A percentile compares a stretch with the other conserved stretches of the same genome.
phyloP scores from a whole-genome alignment of 2,329 filamentous ascomycete species.

The Pseudocercospora ulei region DNA sequence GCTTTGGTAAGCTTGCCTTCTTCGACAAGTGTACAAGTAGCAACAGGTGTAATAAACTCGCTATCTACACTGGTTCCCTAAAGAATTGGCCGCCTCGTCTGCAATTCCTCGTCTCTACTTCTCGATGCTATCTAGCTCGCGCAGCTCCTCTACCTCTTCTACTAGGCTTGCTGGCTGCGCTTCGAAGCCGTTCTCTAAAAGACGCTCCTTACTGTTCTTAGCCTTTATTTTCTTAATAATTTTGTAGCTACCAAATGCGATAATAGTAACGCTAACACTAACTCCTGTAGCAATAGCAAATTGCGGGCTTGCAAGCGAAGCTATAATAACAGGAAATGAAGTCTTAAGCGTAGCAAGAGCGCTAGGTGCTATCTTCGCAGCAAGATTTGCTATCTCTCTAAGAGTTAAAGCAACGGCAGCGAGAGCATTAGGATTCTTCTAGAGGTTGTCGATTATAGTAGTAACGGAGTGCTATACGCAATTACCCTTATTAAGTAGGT shows the following conservation, averaged over 20 bases:
- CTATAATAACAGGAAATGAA: slow-evolving; percentile 75
- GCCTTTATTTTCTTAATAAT: slow-evolving; percentile 77
- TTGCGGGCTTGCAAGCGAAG: slow-evolving; percentile 76
- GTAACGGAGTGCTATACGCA: slow-evolving; percentile 78
- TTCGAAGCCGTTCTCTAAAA: slow-evolving; percentile 13
- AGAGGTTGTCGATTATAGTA: slow-evolving; percentile 68
- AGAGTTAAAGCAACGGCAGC: slow-evolving; percentile 88
- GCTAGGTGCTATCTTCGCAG: slow-evolving; percentile 73
- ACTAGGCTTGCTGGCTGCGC: slow-evolving; percentile 19
- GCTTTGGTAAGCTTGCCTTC: slow-evolving; percentile 41
- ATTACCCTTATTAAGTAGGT: slow-evolving; percentile 72
- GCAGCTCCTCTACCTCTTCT: slow-evolving; percentile 47
- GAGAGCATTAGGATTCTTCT: slow-evolving; percentile 78
- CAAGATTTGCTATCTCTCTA: slow-evolving; percentile 75
- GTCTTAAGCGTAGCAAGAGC: slow-evolving; percentile 67
- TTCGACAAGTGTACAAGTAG: slow-evolving; percentile 40
- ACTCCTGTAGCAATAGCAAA: slow-evolving; percentile 89
- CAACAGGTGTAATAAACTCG: slow-evolving; percentile 55
- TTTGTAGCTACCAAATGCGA: slow-evolving; percentile 93
- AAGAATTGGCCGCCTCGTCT: slow-evolving; percentile 46
- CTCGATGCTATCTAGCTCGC: slow-evolving; percentile 51
- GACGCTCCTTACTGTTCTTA: slow-evolving; percentile 31
- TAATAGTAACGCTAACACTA: slow-evolving; percentile 82
- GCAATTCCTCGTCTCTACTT: slow-evolving; percentile 55
- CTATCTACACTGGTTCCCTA: slow-evolving; percentile 55